Evolutionary conservation across 129 eudicot genomes (phyloP).

Genomic region (Tagetes erecta): DNA sequence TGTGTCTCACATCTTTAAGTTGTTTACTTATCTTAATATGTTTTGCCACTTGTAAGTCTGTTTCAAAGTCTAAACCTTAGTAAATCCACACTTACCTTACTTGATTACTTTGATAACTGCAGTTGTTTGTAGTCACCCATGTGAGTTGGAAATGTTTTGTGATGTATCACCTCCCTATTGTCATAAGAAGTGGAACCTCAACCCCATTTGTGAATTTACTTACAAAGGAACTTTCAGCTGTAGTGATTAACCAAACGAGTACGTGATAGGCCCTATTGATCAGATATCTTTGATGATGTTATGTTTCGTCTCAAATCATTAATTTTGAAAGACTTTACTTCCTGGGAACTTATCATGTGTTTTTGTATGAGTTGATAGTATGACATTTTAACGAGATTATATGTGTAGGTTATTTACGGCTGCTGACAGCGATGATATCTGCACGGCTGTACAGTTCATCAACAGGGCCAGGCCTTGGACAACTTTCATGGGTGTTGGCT

Average conservation of each 20-base stretch:
- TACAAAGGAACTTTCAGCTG: constrained; percentile 1
- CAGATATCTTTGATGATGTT: not conserved
- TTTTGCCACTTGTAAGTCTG: not conserved
- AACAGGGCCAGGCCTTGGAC: constrained; percentile 85
- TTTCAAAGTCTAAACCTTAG: not conserved
- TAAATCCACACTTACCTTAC: not conserved
- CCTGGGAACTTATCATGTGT: constrained; percentile 4
- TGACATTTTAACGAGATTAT: constrained; percentile 36
- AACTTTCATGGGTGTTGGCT: constrained; percentile 79
- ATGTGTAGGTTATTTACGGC: constrained; percentile 89
- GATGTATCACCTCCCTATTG: not conserved
- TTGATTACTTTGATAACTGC: not conserved
- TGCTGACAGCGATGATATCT: constrained; percentile 95
- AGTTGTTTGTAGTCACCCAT: not conserved
- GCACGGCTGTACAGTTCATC: constrained; percentile 67
- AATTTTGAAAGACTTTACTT: constrained; percentile 15
- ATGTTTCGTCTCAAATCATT: not conserved
- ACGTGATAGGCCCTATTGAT: not conserved
- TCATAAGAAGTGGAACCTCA: not conserved
- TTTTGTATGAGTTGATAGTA: constrained; percentile 40
- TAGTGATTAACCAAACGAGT: not conserved
- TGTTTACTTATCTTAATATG: no score
- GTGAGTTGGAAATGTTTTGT: not conserved
- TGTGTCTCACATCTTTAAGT: no score
- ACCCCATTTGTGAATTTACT: constrained; percentile 15